Base-by-base conservation (phyloP, 2,329 filamentous ascomycete species). In the Celoporthe dispersa region DNA sequence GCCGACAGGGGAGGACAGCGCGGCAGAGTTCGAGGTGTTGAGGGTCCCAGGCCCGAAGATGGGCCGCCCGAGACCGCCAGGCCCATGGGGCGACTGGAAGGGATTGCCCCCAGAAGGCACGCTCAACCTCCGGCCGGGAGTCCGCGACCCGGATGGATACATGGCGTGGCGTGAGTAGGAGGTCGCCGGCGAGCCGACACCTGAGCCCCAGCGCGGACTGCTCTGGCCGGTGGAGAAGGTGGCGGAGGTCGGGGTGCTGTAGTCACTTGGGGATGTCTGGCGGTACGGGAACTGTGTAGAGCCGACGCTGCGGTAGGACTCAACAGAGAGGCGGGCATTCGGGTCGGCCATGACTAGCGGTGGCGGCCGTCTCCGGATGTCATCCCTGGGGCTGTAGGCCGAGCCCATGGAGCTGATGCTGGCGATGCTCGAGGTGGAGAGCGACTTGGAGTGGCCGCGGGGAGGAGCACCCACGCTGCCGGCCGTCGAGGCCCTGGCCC, bases 391-490 rank as follows among this genome's bases (percentile, higher is more conserved):
- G 73, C 87, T 90, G 70, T 91, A 91, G 64, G 85, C 90, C 0
- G 93, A 95, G 35, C 82, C 81, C 16, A 85, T 78, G 1, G 92
- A 94, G 67, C 89, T 83, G 8, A 91, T 91, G 44, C 92, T 95
- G 4, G 89, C 85, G 75, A 98, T 94, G 79, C 94, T 97, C 0
- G 94, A 97, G 2, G 93, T 90, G 0, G 94, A 98, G 2, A 97
- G 82, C 1, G 88, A 89, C 79, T 97, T 97, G 75, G 91, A 92
- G 79, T 98, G 94, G 1, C 94, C 94, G 70, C 94, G 87, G 71
- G 86, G 87, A 41, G 92, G 91, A 8, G 90, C 87, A 25, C 88
- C 87, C 72, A 91, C 86, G 76, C 92, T 95, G 35, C 92, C 91
- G 28, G 89, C 87, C 1, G 94, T 97, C 16, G 92, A 91, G 16